Conservation (phyloP, 208 protist genomes). For the Leishmania arabica region DNA sequence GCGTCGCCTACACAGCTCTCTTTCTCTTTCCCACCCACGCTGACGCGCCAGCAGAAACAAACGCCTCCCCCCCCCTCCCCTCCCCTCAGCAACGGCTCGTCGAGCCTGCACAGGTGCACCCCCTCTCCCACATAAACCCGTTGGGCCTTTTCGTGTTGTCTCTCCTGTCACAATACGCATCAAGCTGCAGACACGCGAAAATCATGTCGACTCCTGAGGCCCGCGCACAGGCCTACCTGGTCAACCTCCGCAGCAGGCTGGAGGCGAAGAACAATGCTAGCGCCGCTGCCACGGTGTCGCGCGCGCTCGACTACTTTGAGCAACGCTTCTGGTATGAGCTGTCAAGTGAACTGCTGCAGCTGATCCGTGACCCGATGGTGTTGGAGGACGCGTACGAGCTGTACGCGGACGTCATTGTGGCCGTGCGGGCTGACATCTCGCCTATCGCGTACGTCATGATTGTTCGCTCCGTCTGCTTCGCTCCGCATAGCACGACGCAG, state of each 20-base stretch:
- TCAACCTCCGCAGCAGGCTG: constrained; percentile 41
- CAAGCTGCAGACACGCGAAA: constrained; percentile 8
- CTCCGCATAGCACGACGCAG: constrained; percentile 61
- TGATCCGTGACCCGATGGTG: constrained; percentile 65
- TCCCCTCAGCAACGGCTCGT: not conserved
- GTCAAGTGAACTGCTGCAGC: constrained; percentile 60
- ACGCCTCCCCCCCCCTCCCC: no score
- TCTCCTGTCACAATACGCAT: not conserved
- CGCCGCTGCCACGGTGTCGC: constrained; percentile 46
- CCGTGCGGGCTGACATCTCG: constrained; percentile 79
- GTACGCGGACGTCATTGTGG: constrained; percentile 67
- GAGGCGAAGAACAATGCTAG: constrained; percentile 30
- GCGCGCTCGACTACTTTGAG: constrained; percentile 41
- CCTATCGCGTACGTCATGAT: constrained; percentile 88
- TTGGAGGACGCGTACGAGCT: constrained; percentile 71
- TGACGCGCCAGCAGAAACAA: not conserved
- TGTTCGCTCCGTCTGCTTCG: constrained; percentile 75
- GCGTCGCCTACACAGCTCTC: not conserved
- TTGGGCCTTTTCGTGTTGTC: not conserved
- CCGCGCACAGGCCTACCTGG: constrained; percentile 48
- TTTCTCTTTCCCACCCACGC: not conserved
- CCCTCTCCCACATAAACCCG: not conserved
- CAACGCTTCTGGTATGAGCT: constrained; percentile 80
- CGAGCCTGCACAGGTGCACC: not conserved
- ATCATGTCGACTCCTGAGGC: constrained; percentile 39